Percentiles rank a stretch among this genome's conserved stretches.
Conservation (phyloP, 495 filamentous ascomycete genomes). For the Tuber melanosporum region DNA sequence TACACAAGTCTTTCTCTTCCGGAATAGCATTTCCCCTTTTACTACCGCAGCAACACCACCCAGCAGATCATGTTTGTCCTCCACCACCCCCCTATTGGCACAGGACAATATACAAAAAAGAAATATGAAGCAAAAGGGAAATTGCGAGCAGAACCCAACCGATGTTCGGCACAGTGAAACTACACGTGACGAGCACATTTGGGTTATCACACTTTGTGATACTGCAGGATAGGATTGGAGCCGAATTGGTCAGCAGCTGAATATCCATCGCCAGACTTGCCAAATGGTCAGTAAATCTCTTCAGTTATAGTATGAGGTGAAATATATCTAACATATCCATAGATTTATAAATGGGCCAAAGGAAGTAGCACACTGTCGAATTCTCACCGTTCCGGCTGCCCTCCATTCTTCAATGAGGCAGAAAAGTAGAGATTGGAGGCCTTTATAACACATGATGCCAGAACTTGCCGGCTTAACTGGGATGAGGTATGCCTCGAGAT, state of each 20-base stretch:
- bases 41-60: background rate
- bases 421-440: too few species aligned
- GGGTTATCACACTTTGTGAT: background rate
- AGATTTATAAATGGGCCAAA: slow-evolving; percentile 13
- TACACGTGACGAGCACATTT: background rate
- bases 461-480: too few species aligned
- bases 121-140: background rate
- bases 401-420: too few species aligned
- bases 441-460: too few species aligned
- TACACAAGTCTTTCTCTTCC: background rate
- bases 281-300: background rate
- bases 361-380: too few species aligned
- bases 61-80: background rate
- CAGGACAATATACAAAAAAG: background rate
- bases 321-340: background rate
- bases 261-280: background rate
- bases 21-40: background rate
- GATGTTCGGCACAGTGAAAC: background rate
- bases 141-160: background rate
- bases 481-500: too few species aligned
- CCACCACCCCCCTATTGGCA: too few species aligned
- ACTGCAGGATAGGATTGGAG: too few species aligned
- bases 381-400: too few species aligned
- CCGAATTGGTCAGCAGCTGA: background rate
- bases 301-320: background rate